Evolutionary conservation across 805 yeast genomes (phyloP).

Genomic region (Barnettozyma sp.): DNA sequence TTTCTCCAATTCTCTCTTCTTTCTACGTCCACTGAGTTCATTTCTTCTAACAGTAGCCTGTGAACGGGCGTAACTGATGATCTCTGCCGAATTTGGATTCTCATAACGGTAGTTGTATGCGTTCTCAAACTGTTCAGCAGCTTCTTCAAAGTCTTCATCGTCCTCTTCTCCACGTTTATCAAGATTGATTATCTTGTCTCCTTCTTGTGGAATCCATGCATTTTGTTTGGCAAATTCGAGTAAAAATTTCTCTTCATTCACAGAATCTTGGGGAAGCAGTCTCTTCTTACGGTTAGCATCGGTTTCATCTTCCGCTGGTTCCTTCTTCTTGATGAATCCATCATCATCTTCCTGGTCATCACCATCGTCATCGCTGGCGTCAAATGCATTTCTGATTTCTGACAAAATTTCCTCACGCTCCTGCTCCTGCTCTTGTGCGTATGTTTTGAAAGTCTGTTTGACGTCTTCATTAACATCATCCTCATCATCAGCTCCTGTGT

Average conservation of each 20-base stretch:
- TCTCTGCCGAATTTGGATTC: constrained; percentile 84
- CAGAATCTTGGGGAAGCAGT: constrained; percentile 57
- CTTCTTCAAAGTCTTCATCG: constrained; percentile 85
- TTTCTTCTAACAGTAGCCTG: constrained; percentile 89
- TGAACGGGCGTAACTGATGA: constrained; percentile 88
- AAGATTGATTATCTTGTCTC: constrained; percentile 48
- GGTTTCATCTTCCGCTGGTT: constrained; percentile 23
- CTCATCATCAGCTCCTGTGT: constrained; percentile 42
- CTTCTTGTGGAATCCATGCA: constrained; percentile 83
- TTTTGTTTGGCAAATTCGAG: constrained; percentile 63
- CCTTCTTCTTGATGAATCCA: constrained; percentile 56
- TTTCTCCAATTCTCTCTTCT: constrained; percentile 67
- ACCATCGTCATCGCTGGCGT: constrained; percentile 36
- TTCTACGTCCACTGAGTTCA: constrained; percentile 66
- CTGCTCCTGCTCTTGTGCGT: constrained; percentile 65
- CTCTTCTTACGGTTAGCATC: constrained; percentile 24
- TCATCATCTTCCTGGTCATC: constrained; percentile 37
- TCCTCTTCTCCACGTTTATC: constrained; percentile 42
- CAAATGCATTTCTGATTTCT: constrained; percentile 69
- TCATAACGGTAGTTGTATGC: constrained; percentile 95
- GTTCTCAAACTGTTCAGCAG: constrained; percentile 83
- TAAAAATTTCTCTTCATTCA: constrained; percentile 62
- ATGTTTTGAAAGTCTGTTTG: constrained; percentile 53
- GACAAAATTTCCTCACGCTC: constrained; percentile 66
- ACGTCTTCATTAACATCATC: constrained; percentile 43